Base-by-base conservation (phyloP, 2,329 filamentous ascomycete species). In the Plenodomus lindquistii region DNA sequence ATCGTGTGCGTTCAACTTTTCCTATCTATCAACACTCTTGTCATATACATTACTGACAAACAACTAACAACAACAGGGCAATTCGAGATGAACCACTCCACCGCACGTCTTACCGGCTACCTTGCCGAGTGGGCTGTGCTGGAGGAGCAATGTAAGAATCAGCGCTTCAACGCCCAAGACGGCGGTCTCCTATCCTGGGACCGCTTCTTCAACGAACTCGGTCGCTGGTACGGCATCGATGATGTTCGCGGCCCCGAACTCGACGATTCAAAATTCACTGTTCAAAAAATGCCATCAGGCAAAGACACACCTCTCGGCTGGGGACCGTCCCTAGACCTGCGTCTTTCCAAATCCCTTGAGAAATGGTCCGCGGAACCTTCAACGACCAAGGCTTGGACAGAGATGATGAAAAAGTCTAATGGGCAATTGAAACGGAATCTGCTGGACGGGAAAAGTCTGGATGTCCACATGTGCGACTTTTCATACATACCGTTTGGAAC, bases 71-170 rank as follows among this genome's bases (percentile, higher is more conserved):
- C 22, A 5, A 24, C 22, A 24, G 22, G 52, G 55, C 44, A 55
- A 9, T 46, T 42, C 11, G 44, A 50, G 22, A 47, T 34, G 7
- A 13, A 15, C 2, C 49, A 50, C 24, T 55, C 55, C 2, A 51
- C 55, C 15, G 52, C 54, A 0, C 44, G 48, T 2, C n/a, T 57
- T 16, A 54, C 48, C 11, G 51, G 51, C 9, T 57, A 50, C 19
- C n/a, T 57, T 19, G 54, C 51, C 11, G 54, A 57, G 11, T 57
- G 54, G 51, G 54, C 43, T 13, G 45, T 54, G 0, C 37, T 54
- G 11, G 44, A 52, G 5, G 51, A 57, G 6, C 16, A 40, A 3
- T 54, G 48, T 18, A 40, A 46, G 15, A 52, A 51, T 18, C 40
- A 57, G 18, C 29, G 41, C 0, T 54, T 47, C 45, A 54, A 52